Evolutionary conservation across 257 asterid species (phyloP).

Genomic region (Buddleja alternifolia): DNA sequence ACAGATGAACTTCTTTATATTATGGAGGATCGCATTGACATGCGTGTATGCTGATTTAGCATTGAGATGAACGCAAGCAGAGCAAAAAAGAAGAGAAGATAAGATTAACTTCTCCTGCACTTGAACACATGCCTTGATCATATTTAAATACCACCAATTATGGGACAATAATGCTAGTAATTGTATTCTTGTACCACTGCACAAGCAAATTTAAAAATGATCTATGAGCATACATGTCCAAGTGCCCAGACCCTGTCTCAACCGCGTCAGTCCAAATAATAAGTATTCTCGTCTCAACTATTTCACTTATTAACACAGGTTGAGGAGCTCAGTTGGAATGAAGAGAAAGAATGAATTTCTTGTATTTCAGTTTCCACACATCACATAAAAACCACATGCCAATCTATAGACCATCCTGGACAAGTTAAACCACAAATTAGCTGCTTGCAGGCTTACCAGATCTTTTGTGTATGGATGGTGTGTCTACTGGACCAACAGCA

Average conservation of each 20-base stretch:
- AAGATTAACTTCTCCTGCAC: not conserved
- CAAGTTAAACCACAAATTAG: not conserved
- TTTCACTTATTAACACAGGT: slow-evolving; percentile 3
- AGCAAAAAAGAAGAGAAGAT: not conserved
- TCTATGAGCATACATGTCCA: not conserved
- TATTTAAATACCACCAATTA: not conserved
- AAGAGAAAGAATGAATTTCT: slow-evolving; percentile 1
- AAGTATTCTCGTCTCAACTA: not conserved
- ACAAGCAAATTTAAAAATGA: not conserved
- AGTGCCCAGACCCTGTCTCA: slow-evolving; percentile 3
- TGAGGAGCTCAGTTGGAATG: not conserved
- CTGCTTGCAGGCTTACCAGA: slow-evolving; percentile 50
- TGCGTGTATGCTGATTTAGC: not conserved
- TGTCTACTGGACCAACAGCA: slow-evolving; percentile 79
- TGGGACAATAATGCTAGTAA: not conserved
- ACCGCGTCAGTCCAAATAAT: not conserved
- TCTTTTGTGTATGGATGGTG: slow-evolving; percentile 76
- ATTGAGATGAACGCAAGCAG: not conserved
- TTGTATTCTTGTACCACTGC: not conserved
- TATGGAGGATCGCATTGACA: not conserved
- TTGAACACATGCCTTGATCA: slow-evolving; percentile 1
- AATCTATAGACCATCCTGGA: slow-evolving; percentile 7
- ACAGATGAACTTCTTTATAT: slow-evolving; percentile 12
- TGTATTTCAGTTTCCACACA: not conserved
- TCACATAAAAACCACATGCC: slow-evolving; percentile 5